phyloP scores from a whole-genome alignment of 495 filamentous ascomycete species.

The Apiosordaria backusii region DNA sequence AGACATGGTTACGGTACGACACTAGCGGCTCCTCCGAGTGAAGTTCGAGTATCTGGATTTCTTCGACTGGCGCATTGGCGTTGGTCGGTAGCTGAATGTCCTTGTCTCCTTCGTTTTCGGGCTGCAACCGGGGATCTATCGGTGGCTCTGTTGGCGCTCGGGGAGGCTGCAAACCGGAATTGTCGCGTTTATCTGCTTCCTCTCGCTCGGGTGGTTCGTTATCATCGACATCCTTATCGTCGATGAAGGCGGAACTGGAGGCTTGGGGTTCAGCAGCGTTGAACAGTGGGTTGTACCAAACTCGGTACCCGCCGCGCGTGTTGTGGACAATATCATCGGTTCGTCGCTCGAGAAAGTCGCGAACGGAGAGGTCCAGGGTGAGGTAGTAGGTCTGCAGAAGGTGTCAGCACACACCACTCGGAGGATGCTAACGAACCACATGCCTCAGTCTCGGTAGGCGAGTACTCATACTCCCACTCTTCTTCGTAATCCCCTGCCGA shows the following conservation, averaged over 20 bases:
- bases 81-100: slow-evolving; percentile 3
- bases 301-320: slow-evolving; percentile 32
- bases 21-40: slow-evolving; percentile 69
- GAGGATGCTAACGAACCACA: neutral
- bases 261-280: slow-evolving; percentile 24
- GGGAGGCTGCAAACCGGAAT: slow-evolving; percentile 19
- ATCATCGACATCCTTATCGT: slow-evolving; percentile 34
- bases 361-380: slow-evolving; percentile 52
- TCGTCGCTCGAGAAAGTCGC: slow-evolving; percentile 41
- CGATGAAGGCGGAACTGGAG: slow-evolving; percentile 20
- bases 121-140: slow-evolving; percentile 21
- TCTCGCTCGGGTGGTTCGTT: slow-evolving; percentile 28
- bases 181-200: slow-evolving; percentile 28
- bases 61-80: slow-evolving; percentile 14
- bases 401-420: neutral
- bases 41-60: slow-evolving; percentile 77
- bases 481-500: slow-evolving; percentile 37
- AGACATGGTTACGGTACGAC: slow-evolving; percentile 68
- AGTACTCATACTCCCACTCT: slow-evolving; percentile 60
- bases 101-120: slow-evolving; percentile 4
- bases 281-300: slow-evolving; percentile 38
- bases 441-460: slow-evolving; percentile 53
- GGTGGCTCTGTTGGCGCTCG: slow-evolving; percentile 9
- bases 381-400: slow-evolving; percentile 50
- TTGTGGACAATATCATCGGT: slow-evolving; percentile 30